Evolutionary conservation across 352 stramenopile genomes (phyloP).

Genomic region (Phytophthora chlamydospora): DNA sequence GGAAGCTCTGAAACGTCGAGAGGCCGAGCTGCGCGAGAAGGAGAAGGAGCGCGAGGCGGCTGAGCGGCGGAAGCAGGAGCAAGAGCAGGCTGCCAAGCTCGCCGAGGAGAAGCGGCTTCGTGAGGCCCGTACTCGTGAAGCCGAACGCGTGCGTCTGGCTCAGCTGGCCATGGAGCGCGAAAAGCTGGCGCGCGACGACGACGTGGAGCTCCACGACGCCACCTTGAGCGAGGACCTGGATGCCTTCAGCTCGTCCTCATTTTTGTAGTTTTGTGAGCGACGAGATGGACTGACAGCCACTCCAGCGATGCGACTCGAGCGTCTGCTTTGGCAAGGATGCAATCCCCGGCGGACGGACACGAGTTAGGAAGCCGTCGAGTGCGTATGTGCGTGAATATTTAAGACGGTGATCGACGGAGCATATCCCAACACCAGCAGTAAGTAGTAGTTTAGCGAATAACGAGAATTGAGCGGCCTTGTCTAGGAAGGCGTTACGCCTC

Average conservation of each 20-base stretch:
- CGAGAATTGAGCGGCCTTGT: constrained; percentile 17
- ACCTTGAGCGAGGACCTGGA: constrained; percentile 82
- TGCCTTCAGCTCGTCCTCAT: constrained; percentile 88
- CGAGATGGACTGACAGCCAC: constrained; percentile 23
- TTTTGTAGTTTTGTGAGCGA: constrained; percentile 64
- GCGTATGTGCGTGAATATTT: constrained; percentile 53
- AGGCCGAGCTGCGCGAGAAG: constrained; percentile 69
- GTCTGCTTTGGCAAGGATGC: constrained; percentile 10
- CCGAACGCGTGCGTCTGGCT: constrained; percentile 57
- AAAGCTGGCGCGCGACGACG: constrained; percentile 70
- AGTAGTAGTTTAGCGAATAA: constrained; percentile 43
- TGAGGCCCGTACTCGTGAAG: constrained; percentile 63
- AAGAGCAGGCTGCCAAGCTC: constrained; percentile 49
- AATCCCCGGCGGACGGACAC: constrained; percentile 30
- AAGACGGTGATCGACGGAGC: constrained; percentile 31
- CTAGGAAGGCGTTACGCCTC: constrained; percentile 12
- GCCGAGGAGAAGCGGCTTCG: constrained; percentile 62
- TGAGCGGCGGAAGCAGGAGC: constrained; percentile 66
- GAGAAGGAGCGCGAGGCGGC: constrained; percentile 77
- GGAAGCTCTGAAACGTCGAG: constrained; percentile 67
- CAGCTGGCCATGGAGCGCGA: constrained; percentile 68
- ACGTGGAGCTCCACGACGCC: constrained; percentile 72
- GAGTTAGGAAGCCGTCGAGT: constrained; percentile 39
- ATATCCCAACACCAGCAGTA: constrained; percentile 32
- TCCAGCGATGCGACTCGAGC: not conserved